Conservation (phyloP, 148 eudicot species). For the Rhododendron ovatum region DNA sequence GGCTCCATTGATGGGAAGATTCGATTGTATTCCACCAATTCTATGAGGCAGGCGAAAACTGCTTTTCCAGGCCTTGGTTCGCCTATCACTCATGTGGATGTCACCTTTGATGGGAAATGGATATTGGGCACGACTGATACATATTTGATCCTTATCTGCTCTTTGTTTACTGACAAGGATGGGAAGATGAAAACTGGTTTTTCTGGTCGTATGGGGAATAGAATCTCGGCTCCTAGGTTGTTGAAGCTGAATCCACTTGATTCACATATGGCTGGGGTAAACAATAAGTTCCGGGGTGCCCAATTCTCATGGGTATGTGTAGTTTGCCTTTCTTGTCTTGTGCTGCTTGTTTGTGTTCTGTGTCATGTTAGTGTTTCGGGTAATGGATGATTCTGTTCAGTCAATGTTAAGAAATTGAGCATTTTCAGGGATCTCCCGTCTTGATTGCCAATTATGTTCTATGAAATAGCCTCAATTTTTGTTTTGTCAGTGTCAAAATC, state of each 20-base stretch:
- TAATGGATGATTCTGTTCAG: neutral
- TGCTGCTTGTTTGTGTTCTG: neutral
- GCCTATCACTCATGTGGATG: slow-evolving; percentile 78
- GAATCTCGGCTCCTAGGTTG: slow-evolving; percentile 36
- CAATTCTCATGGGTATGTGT: slow-evolving; percentile 53
- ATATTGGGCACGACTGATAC: slow-evolving; percentile 70
- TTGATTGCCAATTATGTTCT: neutral
- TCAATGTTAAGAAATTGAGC: neutral
- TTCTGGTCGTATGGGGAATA: slow-evolving; percentile 70
- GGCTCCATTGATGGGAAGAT: slow-evolving; percentile 88
- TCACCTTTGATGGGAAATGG: slow-evolving; percentile 83
- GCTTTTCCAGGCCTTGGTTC: slow-evolving; percentile 79
- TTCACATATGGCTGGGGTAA: slow-evolving; percentile 42
- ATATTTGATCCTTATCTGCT: slow-evolving; percentile 60
- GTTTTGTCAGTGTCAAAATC: neutral
- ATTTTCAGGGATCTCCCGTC: neutral
- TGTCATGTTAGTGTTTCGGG: neutral
- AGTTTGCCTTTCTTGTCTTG: neutral
- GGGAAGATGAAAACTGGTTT: slow-evolving; percentile 73
- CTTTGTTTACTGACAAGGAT: slow-evolving; percentile 67
- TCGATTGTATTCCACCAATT: slow-evolving; percentile 53
- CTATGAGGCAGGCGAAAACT: slow-evolving; percentile 83
- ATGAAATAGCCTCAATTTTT: neutral
- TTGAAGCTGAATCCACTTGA: slow-evolving; percentile 50
- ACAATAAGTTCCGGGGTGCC: slow-evolving; percentile 44